A percentile compares a stretch with the other conserved stretches of the same genome.
phyloP scores from a whole-genome alignment of 73 alveolate species.

The Tetrahymena thermophila region DNA sequence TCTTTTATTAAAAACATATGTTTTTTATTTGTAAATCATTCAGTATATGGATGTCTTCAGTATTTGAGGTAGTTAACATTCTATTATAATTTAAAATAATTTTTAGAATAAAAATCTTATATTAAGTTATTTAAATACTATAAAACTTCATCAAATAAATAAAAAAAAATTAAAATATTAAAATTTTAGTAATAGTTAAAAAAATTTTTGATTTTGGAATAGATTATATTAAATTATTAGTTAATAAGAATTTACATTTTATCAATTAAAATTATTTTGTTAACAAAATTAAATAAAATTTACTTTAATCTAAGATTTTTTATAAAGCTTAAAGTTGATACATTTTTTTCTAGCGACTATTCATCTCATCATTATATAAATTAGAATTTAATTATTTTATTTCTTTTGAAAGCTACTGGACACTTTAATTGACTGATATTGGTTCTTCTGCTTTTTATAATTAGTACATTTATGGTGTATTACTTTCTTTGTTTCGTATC shows the following conservation, averaged over 20 bases:
- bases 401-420: neutral
- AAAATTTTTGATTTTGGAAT: too few relatives aligned
- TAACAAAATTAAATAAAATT: neutral
- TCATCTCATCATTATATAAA: neutral
- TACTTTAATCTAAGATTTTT: neutral
- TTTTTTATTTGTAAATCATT: too few relatives aligned
- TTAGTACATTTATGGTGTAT: neutral
- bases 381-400: neutral
- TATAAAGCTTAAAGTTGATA: neutral
- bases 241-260: too few relatives aligned
- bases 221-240: too few relatives aligned
- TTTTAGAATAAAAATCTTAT: too few relatives aligned
- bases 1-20: neutral
- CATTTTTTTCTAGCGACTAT: neutral
- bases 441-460: neutral
- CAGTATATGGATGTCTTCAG: neutral
- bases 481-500: neutral
- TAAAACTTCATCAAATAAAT: too few relatives aligned
- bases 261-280: too few relatives aligned
- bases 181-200: too few relatives aligned
- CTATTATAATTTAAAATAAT: neutral
- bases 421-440: neutral
- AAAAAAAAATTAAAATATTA: too few relatives aligned
- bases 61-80: neutral
- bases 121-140: too few relatives aligned